Evolutionary conservation across 305 asterid species (phyloP).

Genomic region (Fraxinus ornus): DNA sequence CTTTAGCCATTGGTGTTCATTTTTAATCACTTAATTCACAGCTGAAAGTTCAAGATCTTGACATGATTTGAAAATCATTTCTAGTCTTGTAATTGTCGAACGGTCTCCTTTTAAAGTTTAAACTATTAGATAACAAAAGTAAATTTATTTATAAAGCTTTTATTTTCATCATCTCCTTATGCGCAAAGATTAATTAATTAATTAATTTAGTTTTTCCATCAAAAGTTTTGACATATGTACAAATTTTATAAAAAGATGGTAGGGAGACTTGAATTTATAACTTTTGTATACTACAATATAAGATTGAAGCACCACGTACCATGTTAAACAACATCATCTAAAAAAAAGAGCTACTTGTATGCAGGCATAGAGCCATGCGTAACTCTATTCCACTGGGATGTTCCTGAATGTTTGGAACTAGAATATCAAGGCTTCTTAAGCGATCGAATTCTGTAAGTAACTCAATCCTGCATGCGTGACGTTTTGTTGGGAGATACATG

Average conservation of each 20-base stretch:
- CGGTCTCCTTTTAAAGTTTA: not conserved
- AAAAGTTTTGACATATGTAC: too few species aligned
- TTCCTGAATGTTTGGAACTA: constrained; percentile 36
- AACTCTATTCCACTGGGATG: constrained; percentile 44
- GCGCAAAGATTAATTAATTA: not conserved
- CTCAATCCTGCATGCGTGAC: not conserved
- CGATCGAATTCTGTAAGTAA: constrained; percentile 27
- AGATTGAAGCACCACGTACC: not conserved
- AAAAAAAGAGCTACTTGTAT: not conserved
- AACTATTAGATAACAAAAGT: too few species aligned
- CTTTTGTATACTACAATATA: not conserved
- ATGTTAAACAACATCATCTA: too few species aligned
- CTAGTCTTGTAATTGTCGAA: too few species aligned
- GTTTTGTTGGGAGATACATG: not conserved
- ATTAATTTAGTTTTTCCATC: too few species aligned
- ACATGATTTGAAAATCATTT: too few species aligned
- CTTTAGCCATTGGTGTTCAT: not conserved
- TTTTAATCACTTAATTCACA: not conserved
- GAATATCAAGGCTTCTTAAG: constrained; percentile 39
- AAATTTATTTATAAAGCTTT: too few species aligned
- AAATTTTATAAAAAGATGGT: not conserved
- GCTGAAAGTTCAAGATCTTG: not conserved
- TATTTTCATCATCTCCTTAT: not conserved
- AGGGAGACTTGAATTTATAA: not conserved
- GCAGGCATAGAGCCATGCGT: constrained; percentile 38